phyloP scores from a whole-genome alignment of 148 eudicot genomes.

The Chenopodium suecicum region DNA sequence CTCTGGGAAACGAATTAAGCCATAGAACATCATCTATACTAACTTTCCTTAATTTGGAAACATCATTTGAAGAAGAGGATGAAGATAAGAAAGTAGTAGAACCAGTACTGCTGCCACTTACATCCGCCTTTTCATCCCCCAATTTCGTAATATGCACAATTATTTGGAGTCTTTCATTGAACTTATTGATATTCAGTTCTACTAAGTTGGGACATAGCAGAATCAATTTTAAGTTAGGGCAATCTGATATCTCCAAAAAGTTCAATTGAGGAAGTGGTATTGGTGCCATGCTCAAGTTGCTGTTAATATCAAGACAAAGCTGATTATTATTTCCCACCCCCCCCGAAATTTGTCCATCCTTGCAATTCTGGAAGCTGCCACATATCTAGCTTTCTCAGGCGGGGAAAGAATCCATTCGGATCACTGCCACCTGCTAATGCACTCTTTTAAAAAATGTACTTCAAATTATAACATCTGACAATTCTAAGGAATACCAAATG shows the following conservation, averaged over 20 bases:
- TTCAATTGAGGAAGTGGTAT: background rate
- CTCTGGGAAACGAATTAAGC: background rate
- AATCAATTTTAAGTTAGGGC: background rate
- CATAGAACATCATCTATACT: background rate
- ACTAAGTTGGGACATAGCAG: background rate
- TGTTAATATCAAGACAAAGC: background rate
- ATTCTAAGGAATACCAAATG: no score
- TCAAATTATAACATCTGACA: background rate
- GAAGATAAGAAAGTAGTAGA: no score
- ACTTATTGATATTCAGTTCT: accelerated
- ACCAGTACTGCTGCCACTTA: no score
- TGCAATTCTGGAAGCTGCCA: background rate
- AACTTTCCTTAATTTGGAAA: no score
- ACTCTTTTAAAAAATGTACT: background rate
- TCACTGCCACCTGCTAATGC: background rate
- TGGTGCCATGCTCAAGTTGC: background rate
- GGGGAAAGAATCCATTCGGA: background rate
- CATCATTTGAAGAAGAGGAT: no score
- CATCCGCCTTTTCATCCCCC: background rate
- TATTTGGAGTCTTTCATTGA: background rate
- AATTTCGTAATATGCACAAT: no score
- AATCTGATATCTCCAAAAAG: accelerated
- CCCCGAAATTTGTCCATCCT: background rate
- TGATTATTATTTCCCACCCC: background rate
- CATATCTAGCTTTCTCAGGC: background rate